Evolutionary conservation across 2,329 filamentous ascomycete genomes (phyloP), one percentile per base, ranked within the genome.

Genomic region (Ophiostoma piceae): DNA sequence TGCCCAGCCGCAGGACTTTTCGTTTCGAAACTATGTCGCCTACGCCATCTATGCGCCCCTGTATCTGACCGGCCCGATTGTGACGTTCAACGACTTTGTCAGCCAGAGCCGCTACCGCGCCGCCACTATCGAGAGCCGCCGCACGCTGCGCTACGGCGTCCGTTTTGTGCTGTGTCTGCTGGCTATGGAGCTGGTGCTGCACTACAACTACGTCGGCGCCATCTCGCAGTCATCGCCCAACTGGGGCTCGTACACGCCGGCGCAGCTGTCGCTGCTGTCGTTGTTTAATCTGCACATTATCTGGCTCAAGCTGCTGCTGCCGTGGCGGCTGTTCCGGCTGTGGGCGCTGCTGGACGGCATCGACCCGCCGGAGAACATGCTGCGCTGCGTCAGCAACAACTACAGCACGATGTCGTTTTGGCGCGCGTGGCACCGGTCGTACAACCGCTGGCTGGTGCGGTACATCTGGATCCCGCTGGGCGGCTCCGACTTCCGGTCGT

Each of bases 71-170:
- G 95, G 95, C 0, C 95, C 95, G 0, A 97, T 99, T 76, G 78
- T 99, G 72, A 98, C 94, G 14, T 99, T 98, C 83, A 99, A 99
- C 80, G 96, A 99, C 82, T 99, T 95, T 82, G 89, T 98, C 73
- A 91, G 92, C 0, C 95, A 99, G 78, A 84, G 85, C 72, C 90
- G 92, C 74, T 90, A 94, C 79, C 85, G 84, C 14, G 80, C 92
- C 0, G 85, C 89, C 12, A 93, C 87, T 70, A 89, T 95, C 75
- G 91, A 89, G 74, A 79, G 79, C 3, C 79, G 81, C 2, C 91
- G 94, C 69, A 97, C 90, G 1, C 77, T 90, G 39, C 87, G 92
- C 65, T 99, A 99, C 77, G 93, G 84, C 29, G 79, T 96, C 66
- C 92, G 95, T 32, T 96, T 98, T 77, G 78, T 90, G 26, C 79